Percentiles rank a stretch among this genome's conserved stretches.
Conservation (phyloP, 768 basidiomycete species). For the Phaeotremella skinneri region DNA sequence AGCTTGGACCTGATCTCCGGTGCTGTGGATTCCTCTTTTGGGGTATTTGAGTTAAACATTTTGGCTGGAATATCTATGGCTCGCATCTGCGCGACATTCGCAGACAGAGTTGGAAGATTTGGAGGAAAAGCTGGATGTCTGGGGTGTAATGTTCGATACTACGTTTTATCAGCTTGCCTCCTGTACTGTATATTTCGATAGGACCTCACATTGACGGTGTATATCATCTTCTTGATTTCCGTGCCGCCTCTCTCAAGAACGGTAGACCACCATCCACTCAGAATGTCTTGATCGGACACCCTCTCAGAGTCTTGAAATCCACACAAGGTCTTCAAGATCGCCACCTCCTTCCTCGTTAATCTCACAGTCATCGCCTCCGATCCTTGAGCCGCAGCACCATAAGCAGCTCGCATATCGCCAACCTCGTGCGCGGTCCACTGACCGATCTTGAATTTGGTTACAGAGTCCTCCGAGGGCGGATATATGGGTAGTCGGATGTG, state of each 20-base stretch:
- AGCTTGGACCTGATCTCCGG: background rate
- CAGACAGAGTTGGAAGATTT: slow-evolving; percentile 8
- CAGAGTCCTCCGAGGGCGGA: slow-evolving; percentile 2
- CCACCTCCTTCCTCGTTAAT: background rate
- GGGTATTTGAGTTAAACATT: too few species aligned
- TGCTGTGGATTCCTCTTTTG: too few species aligned
- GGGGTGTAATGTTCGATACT: slow-evolving; percentile 4
- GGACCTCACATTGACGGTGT: background rate
- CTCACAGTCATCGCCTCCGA: background rate
- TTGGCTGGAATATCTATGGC: background rate
- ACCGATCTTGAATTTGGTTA: background rate
- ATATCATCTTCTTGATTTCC: background rate
- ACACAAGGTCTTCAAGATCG: background rate
- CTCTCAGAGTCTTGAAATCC: background rate
- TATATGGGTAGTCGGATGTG: slow-evolving; percentile 1
- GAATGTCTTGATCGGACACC: slow-evolving; percentile 2
- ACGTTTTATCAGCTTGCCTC: too few species aligned
- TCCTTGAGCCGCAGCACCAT: background rate
- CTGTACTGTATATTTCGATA: too few species aligned
- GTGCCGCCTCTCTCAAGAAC: background rate
- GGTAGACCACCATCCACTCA: slow-evolving; percentile 5
- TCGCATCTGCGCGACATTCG: slow-evolving; percentile 9
- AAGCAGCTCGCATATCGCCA: background rate
- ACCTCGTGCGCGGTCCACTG: background rate
- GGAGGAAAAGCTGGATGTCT: slow-evolving; percentile 3